These are phyloP conservation scores for Tetrahymena elliotti DNA, from an alignment of 73 alveolate genomes.

Conservation along the genomic window DNA sequence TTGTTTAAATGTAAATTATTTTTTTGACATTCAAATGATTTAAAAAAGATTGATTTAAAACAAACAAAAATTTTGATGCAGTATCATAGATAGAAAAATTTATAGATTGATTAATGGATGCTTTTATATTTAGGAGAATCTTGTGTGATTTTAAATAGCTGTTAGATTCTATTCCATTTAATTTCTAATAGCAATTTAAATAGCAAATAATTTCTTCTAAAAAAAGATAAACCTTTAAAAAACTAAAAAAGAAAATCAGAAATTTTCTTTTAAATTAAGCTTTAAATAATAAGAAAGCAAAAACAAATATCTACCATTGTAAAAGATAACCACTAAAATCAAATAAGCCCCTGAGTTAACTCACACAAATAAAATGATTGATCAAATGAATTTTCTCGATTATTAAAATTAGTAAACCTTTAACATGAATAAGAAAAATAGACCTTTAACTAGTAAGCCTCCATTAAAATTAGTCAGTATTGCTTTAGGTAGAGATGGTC, in stretches of 20 bases:
- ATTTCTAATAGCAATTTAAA: constrained; percentile 7
- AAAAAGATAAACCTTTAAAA: constrained; percentile 17
- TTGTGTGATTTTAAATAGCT: not conserved
- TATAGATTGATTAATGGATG: too few species aligned
- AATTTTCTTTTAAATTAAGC: not conserved
- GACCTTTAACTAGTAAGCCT: not conserved
- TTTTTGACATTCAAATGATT: not conserved
- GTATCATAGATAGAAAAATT: too few species aligned
- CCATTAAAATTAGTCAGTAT: not conserved
- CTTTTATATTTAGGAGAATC: not conserved
- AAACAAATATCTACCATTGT: not conserved
- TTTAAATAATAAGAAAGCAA: not conserved
- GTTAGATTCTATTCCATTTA: not conserved
- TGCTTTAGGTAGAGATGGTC: not conserved
- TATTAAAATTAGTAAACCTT: not conserved
- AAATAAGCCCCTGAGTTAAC: not conserved
- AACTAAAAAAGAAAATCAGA: not conserved
- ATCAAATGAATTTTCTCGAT: not conserved
- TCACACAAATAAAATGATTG: not conserved
- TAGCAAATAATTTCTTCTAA: not conserved
- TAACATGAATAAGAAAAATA: not conserved
- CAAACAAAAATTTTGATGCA: not conserved
- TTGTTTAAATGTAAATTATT: not conserved
- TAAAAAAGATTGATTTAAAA: not conserved
- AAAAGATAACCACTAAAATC: not conserved